Evolutionary conservation across 192 early-diverging fungal species (phyloP).

Genomic region (Podila horticola): DNA sequence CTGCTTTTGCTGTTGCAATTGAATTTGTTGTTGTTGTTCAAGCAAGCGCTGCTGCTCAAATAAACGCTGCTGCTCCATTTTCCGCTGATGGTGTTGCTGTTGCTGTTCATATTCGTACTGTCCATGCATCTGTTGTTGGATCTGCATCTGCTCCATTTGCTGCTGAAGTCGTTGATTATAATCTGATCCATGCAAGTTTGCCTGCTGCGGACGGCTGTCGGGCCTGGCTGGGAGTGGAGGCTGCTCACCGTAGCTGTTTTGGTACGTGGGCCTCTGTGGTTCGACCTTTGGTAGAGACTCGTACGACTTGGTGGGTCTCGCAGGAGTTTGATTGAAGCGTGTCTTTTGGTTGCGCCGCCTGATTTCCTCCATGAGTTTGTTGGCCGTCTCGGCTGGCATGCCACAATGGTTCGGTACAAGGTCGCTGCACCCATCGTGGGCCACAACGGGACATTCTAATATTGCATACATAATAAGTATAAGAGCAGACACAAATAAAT

Average conservation of each 20-base stretch:
- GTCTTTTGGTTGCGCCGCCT: conserved; percentile 59
- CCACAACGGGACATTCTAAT: conserved; percentile 82
- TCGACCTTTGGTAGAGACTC: conserved; percentile 29
- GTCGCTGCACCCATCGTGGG: conserved; percentile 86
- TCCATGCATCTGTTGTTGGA: conserved; percentile 41
- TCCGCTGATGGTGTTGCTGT: conserved; percentile 49
- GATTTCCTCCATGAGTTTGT: conserved; percentile 87
- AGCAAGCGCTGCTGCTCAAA: conserved; percentile 35
- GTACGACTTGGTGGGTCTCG: conserved; percentile 25
- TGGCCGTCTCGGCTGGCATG: conserved; percentile 83
- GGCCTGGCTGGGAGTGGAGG: conserved; percentile 11
- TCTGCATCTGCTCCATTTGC: conserved; percentile 35
- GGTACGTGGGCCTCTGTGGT: conserved; percentile 6
- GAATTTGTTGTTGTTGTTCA: conserved; percentile 21
- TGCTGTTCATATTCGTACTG: conserved; percentile 52
- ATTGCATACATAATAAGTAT: background rate
- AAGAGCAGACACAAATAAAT: no score
- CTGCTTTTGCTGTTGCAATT: conserved; percentile 12
- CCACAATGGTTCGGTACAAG: conserved; percentile 95
- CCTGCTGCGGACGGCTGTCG: conserved; percentile 9
- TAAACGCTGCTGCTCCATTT: conserved; percentile 50
- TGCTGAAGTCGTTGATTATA: conserved; percentile 38
- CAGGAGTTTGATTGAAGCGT: conserved; percentile 16
- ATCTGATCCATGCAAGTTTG: conserved; percentile 6
- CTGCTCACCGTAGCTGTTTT: conserved; percentile 3